phyloP scores from a whole-genome alignment of 108 stramenopile species.

The Stephanodiscus triporus region DNA sequence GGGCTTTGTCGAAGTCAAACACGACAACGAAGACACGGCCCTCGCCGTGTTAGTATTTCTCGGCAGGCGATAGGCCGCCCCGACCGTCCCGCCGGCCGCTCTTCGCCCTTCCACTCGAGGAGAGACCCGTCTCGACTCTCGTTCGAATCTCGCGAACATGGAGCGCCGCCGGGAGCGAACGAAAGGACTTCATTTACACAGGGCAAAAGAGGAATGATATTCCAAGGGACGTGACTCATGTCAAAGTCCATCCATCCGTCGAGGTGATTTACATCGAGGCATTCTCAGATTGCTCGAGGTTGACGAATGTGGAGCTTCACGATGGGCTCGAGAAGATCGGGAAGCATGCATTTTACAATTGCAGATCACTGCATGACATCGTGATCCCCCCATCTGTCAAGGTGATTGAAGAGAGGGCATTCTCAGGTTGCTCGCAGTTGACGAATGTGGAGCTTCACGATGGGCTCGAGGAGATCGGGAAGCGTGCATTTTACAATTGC shows the following conservation, averaged over 20 bases:
- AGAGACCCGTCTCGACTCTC: too few relatives aligned
- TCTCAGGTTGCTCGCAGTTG: not conserved
- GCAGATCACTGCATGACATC: conserved; percentile 9
- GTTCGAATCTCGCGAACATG: too few relatives aligned
- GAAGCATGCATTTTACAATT: not conserved
- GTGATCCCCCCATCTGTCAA: conserved; percentile 12
- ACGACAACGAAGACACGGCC: too few relatives aligned
- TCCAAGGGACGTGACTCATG: not conserved
- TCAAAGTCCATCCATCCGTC: not conserved
- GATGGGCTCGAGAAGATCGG: not conserved
- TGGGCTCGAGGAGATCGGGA: conserved; percentile 10
- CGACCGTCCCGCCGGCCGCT: too few relatives aligned
- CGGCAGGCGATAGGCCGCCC: too few relatives aligned
- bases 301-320: not conserved
- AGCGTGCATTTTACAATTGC: conserved; percentile 6
- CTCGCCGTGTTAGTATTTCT: too few relatives aligned
- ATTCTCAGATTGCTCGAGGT: not conserved
- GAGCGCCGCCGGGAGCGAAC: too few relatives aligned
- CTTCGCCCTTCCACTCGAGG: too few relatives aligned
- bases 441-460: not conserved
- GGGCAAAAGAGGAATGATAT: not conserved
- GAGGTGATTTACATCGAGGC: not conserved
- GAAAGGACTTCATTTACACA: not conserved
- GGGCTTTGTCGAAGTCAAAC: too few relatives aligned
- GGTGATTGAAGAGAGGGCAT: not conserved